These are phyloP conservation scores for Oldenlandia corymbosa DNA, from an alignment of 257 asterid species.

Conservation along the genomic window DNA sequence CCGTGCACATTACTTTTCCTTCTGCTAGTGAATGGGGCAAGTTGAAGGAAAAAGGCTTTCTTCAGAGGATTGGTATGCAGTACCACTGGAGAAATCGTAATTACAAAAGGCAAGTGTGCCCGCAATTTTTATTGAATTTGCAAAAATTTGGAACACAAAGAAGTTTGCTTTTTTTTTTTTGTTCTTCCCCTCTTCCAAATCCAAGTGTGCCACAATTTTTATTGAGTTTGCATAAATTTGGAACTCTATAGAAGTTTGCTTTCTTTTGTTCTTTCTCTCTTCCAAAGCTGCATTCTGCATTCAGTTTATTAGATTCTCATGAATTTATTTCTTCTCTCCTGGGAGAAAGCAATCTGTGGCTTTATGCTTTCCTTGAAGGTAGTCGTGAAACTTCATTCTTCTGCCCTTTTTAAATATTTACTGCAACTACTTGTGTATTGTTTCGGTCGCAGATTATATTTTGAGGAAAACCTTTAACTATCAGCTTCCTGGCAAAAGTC, in stretches of 20 bases:
- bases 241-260: background rate
- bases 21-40: constrained; percentile 58
- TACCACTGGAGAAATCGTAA: constrained; percentile 91
- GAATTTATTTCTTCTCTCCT: background rate
- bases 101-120: constrained; percentile 54
- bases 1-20: constrained; percentile 88
- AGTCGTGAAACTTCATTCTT: background rate
- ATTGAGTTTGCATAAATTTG: background rate
- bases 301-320: background rate
- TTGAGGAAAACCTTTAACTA: background rate
- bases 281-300: background rate
- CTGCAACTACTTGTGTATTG: background rate
- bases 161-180: too few species aligned
- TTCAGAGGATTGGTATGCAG: constrained; percentile 91
- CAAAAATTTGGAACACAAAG: too few species aligned
- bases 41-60: constrained; percentile 75
- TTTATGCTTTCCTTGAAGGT: background rate
- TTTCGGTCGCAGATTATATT: background rate
- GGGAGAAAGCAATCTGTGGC: background rate
- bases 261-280: background rate
- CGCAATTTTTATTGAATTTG: constrained; percentile 2
- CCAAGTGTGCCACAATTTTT: too few species aligned
- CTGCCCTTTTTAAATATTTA: background rate
- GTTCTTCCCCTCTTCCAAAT: too few species aligned
- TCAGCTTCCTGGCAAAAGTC: background rate